Base-by-base conservation (phyloP, 306 rosid species). In the Trifolium repens region DNA sequence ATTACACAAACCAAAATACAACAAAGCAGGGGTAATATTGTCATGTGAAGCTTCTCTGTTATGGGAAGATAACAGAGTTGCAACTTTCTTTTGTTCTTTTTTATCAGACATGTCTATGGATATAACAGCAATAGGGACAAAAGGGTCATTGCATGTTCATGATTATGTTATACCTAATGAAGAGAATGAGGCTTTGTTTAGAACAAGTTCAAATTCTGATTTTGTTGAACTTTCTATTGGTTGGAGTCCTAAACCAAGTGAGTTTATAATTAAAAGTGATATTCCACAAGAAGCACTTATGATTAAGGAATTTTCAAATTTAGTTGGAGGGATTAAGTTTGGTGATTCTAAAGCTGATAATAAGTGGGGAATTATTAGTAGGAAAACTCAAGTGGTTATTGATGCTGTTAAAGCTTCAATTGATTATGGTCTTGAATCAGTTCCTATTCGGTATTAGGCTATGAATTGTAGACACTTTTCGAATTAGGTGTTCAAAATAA, bases 321-420 rank as follows among this genome's bases (percentile, higher is more conserved):
- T 91, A 88, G 96, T 89, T 9, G 78, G 73, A 9, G 79, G 43
- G 34, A 74, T 89, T 32, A 89, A 86, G 78, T 66, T 17, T 39
- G 73, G 83, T 0, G 81, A 82, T 55, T 46, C 70, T 1, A 84
- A 84, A 74, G 87, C 87, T 24, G 91, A 85, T 72, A 78, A 69
- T 26, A 83, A 88, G 69, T 91, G 97, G 97, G 80, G 87, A 34
- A 79, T 62, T 9, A 80, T 87, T 49, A 84, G 86, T 72, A 73
- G 93, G 86, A 91, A 89, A 76, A 91, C 96, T 37, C 97, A 91
- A 79, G 81, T 86, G 40, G 75, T 89, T 15, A 13, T 91, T 2
- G 97, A 91, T 73, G 89, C 91, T 0, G 93, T 91, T 19, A 91
- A 88, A 87, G 86, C 87, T 16, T 91, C 97, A 1, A 75, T 91